Percentiles rank a stretch among this genome's conserved stretches.
Conservation (phyloP, 1,284 basidiomycete species). For the Irpex lacteus region DNA sequence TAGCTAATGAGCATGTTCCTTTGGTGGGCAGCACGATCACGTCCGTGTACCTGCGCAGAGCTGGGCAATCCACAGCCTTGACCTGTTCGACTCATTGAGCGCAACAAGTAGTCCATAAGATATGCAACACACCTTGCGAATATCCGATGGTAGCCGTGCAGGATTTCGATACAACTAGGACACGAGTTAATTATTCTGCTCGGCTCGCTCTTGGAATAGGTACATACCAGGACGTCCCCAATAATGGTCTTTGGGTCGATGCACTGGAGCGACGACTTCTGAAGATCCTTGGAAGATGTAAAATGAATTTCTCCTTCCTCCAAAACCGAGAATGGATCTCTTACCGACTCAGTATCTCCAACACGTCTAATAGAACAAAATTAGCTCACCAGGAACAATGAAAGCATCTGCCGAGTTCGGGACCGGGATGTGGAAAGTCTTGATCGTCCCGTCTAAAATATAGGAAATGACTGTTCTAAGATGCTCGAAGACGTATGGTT, state of each 20-base stretch:
- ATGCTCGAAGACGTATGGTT: constrained; percentile 39
- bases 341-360: not conserved
- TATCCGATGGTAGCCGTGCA: constrained; percentile 26
- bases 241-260: constrained; percentile 18
- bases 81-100: constrained; percentile 18
- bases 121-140: constrained; percentile 24
- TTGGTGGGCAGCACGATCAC: constrained; percentile 28
- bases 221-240: constrained; percentile 26
- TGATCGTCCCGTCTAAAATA: constrained; percentile 44
- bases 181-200: not conserved
- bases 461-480: constrained; percentile 44
- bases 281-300: constrained; percentile 22
- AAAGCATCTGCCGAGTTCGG: constrained; percentile 52
- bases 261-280: constrained; percentile 17
- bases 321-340: constrained; percentile 27
- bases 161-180: constrained; percentile 31
- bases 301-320: constrained; percentile 29
- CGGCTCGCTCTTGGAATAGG: too few relatives aligned
- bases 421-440: constrained; percentile 56
- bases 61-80: constrained; percentile 21
- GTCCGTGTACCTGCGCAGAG: constrained; percentile 22
- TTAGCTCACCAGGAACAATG: constrained; percentile 56
- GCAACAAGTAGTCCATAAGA: not conserved
- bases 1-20: constrained; percentile 26
- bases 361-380: not conserved